Percentiles rank a stretch among this genome's conserved stretches.
Conservation (phyloP, 768 basidiomycete species). For the Tulasnella sp. region DNA sequence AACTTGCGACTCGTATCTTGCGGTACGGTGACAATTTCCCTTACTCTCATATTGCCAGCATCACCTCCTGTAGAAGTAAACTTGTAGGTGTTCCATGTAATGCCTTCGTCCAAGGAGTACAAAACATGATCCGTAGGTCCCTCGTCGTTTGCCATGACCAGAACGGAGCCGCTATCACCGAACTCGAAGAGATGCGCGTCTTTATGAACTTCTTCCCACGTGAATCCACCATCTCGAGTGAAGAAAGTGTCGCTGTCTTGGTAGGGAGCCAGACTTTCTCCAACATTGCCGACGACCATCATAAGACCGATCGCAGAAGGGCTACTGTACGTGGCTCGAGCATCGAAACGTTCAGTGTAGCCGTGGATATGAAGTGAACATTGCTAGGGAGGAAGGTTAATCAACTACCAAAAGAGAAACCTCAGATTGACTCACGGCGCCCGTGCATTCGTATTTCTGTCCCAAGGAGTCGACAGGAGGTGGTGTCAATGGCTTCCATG, state of each 20-base stretch:
- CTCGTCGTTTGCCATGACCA: conserved; percentile 93
- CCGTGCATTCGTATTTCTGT: conserved; percentile 52
- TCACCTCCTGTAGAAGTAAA: conserved; percentile 33
- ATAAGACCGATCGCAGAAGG: conserved; percentile 85
- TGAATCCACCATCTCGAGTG: conserved; percentile 90
- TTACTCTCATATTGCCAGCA: conserved; percentile 58
- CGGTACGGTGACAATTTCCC: conserved; percentile 73
- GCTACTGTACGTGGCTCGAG: conserved; percentile 84
- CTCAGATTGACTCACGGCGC: conserved; percentile 41
- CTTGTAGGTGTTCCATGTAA: conserved; percentile 75
- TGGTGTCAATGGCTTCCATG: conserved; percentile 72
- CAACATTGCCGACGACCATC: conserved; percentile 95
- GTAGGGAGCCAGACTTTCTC: conserved; percentile 67
- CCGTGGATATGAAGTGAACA: conserved; percentile 89
- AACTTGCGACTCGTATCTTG: conserved; percentile 85
- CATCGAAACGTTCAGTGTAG: conserved; percentile 84
- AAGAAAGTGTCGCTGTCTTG: conserved; percentile 88
- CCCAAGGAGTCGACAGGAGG: conserved; percentile 67
- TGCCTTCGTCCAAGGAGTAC: conserved; percentile 82
- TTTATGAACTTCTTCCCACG: conserved; percentile 98
- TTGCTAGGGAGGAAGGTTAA: conserved; percentile 33
- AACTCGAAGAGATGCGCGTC: conserved; percentile 97
- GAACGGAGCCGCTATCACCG: conserved; percentile 88
- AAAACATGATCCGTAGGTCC: conserved; percentile 78
- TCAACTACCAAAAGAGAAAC: neutral